Evolutionary conservation across 352 stramenopile species (phyloP).

Genomic region (Thalassiosira mediterranea): DNA sequence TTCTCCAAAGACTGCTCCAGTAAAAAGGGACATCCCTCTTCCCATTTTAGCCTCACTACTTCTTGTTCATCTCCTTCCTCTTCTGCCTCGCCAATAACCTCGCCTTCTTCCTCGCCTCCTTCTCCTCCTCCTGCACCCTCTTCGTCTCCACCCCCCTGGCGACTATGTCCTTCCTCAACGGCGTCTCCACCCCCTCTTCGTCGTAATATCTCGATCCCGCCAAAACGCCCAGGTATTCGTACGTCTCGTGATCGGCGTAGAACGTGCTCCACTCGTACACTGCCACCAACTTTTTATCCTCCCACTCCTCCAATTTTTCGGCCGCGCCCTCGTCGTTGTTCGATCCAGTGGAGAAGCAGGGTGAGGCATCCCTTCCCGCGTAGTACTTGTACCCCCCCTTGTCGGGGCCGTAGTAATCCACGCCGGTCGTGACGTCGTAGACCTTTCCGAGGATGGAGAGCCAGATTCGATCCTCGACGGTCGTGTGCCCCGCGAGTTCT

Average conservation of each 20-base stretch:
- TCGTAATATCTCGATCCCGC: conserved; percentile 39
- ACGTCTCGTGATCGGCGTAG: conserved; percentile 51
- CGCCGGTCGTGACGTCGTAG: conserved; percentile 68
- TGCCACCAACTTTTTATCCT: conserved; percentile 34
- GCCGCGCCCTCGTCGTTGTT: conserved; percentile 31
- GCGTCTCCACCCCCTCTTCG: conserved; percentile 36
- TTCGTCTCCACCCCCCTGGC: conserved; percentile 36
- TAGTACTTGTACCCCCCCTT: conserved; percentile 64
- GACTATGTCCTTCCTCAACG: conserved; percentile 29
- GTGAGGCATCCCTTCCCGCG: conserved; percentile 67
- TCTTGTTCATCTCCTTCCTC: neutral
- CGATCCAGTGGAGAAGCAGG: conserved; percentile 61
- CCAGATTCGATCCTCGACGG: conserved; percentile 16
- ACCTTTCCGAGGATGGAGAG: conserved; percentile 68
- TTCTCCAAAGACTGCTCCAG: too few species aligned
- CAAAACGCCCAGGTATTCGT: conserved; percentile 39
- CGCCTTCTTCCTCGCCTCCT: conserved; percentile 28
- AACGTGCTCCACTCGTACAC: conserved; percentile 48
- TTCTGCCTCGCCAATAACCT: conserved; percentile 15
- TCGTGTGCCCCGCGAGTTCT: conserved; percentile 2
- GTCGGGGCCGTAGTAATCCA: conserved; percentile 71
- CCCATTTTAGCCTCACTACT: too few species aligned
- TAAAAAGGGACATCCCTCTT: too few species aligned
- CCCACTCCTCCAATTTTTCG: conserved; percentile 20
- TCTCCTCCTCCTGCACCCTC: conserved; percentile 24